Percentiles rank a stretch among this genome's conserved stretches.
Conservation (phyloP, 495 filamentous ascomycete species). For the Lophiotrema nucula region DNA sequence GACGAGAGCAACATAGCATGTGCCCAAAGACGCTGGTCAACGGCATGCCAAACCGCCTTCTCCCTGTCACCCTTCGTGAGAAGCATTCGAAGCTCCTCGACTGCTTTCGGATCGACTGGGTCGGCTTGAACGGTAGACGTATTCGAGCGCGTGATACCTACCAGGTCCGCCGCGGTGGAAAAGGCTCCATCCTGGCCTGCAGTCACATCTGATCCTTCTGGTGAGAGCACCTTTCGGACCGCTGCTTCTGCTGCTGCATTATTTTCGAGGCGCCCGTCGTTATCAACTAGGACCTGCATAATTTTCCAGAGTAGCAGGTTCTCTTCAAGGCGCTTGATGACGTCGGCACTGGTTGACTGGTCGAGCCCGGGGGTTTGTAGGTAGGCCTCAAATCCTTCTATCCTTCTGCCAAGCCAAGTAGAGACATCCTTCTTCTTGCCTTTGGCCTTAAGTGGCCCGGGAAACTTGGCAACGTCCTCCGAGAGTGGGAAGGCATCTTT, state of each 20-base stretch:
- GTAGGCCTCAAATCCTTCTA: constrained; percentile 66
- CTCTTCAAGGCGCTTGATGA: constrained; percentile 63
- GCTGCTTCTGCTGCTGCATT: constrained; percentile 68
- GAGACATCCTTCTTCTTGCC: constrained; percentile 92
- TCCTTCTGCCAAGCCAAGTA: constrained; percentile 74
- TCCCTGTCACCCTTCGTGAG: constrained; percentile 81
- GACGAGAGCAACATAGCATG: constrained; percentile 92
- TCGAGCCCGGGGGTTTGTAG: constrained; percentile 47
- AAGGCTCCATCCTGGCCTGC: constrained; percentile 29
- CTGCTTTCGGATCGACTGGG: constrained; percentile 60
- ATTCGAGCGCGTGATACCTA: constrained; percentile 36
- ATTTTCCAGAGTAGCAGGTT: constrained; percentile 87
- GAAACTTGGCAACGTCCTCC: constrained; percentile 75
- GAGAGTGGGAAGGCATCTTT: constrained; percentile 67
- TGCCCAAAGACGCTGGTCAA: constrained; percentile 91
- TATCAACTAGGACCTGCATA: constrained; percentile 72
- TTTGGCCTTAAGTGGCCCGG: constrained; percentile 84
- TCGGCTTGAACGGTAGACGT: constrained; percentile 51
- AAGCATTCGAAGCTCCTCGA: constrained; percentile 67
- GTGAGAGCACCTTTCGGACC: constrained; percentile 70
- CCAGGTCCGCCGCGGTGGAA: constrained; percentile 32
- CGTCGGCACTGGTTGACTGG: constrained; percentile 37
- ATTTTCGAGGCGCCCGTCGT: constrained; percentile 81
- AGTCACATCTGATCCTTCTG: constrained; percentile 45
- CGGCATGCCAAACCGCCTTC: constrained; percentile 89